Evolutionary conservation across 2,329 filamentous ascomycete species (phyloP), one percentile per base, ranked within the genome.

Genomic region (Aspergillus arachidicola): DNA sequence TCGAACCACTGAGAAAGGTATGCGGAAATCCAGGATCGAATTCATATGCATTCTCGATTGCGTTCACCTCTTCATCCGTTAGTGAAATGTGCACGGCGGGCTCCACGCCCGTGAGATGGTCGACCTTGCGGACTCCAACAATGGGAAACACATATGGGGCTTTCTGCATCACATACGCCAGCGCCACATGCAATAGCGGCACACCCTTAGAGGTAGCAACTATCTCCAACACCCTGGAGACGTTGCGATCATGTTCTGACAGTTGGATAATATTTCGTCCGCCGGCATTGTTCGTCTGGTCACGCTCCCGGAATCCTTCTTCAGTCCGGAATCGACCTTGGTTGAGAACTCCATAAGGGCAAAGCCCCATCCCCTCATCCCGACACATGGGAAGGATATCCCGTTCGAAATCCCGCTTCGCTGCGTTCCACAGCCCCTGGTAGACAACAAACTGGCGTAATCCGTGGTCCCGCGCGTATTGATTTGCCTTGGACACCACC

Each of bases 361-460:
- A 82, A 2, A 89, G 70, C 0, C 78, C 86, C 85, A 90, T 89
- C 41, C 87, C 87, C 69, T 90, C 86, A 32, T 83, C 80, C 41
- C 80, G 81, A 46, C 78, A 81, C 89, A 91, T 91, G 48, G 87
- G 87, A 38, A 91, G 82, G 68, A 90, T 88, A 21, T 90, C 88
- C 23, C 87, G 82, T 78, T 90, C 88, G 56, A 91, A 85, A 73
- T 92, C 90, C 23, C 90, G 85, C 53, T 86, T 81, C 1, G 79
- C 82, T n/a, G 84, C 82, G 23, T 79, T 85, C 87, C 88, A 92
- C 12, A 78, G 79, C 12, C 89, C 89, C 75, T 91, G 88, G 71
- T 91, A 92, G n/a, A 92, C 84, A 26, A 81, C 83, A 77, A 94
- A 94, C 41, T 84, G 88, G 0, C 86, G 85, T n/a, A 92, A 80